phyloP scores from a whole-genome alignment of 257 asterid species.

The Solanum pimpinellifolium region DNA sequence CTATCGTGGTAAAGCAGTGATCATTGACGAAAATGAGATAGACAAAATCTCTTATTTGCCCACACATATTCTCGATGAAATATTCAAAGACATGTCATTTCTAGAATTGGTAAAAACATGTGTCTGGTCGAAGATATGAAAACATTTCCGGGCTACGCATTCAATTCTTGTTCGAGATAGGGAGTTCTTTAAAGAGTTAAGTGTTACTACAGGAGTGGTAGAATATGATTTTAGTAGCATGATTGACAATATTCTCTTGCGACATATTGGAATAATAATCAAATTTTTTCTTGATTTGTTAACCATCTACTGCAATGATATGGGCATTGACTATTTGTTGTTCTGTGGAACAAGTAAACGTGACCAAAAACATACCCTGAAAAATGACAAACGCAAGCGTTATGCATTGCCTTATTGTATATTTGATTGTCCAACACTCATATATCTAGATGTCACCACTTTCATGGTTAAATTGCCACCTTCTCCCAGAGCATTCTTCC shows the following conservation, averaged over 20 bases:
- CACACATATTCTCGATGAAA: too few relatives aligned
- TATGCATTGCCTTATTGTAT: too few relatives aligned
- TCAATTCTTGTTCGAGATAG: background rate
- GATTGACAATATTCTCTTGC: background rate
- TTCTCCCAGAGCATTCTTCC: background rate
- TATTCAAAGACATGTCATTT: background rate
- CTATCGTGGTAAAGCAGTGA: too few relatives aligned
- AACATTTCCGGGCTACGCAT: background rate
- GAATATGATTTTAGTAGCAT: background rate
- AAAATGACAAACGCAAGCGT: too few relatives aligned
- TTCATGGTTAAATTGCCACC: background rate
- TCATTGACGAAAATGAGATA: too few relatives aligned
- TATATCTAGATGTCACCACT: too few relatives aligned
- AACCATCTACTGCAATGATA: background rate
- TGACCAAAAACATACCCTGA: too few relatives aligned
- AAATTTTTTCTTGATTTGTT: background rate
- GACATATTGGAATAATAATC: background rate
- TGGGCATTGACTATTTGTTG: background rate
- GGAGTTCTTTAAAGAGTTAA: background rate
- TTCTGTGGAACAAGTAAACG: too few relatives aligned
- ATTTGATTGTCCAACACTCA: too few relatives aligned
- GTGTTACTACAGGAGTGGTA: background rate
- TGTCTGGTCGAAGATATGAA: background rate
- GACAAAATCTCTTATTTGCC: too few relatives aligned
- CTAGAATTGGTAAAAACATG: background rate